phyloP scores from a whole-genome alignment of 1,284 basidiomycete species.

The Boletus calvinii region DNA sequence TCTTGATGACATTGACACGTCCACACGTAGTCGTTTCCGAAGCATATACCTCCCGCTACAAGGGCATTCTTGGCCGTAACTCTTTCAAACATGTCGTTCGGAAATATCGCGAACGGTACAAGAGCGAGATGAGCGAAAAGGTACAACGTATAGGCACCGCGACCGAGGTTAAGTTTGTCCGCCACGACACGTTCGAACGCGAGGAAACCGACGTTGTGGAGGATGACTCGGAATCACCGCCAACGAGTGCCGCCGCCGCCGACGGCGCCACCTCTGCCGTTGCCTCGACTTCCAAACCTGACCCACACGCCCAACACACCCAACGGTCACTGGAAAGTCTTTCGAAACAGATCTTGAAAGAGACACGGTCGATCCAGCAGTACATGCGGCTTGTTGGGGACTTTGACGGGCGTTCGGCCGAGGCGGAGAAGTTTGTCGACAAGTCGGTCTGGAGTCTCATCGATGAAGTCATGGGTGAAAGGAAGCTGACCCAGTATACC shows the following conservation, averaged over 20 bases:
- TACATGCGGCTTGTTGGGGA: constrained; percentile 44
- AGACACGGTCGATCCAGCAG: constrained; percentile 46
- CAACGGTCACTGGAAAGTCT: constrained; percentile 46
- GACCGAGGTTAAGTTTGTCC: neutral
- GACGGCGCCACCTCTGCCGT: neutral
- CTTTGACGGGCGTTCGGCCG: constrained; percentile 16
- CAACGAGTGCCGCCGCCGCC: neutral
- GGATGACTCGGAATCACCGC: neutral
- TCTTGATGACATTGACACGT: constrained; percentile 3
- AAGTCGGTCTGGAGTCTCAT: constrained; percentile 43
- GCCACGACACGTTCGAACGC: neutral
- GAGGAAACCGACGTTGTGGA: constrained; percentile 1
- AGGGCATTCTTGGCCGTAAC: constrained; percentile 46
- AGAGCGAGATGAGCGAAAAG: constrained; percentile 14
- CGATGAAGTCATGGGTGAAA: constrained; percentile 47
- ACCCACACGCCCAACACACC: constrained; percentile 14
- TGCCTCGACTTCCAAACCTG: constrained; percentile 5
- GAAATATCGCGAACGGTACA: constrained; percentile 39
- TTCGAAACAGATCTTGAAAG: constrained; percentile 47
- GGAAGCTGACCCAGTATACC: constrained; percentile 38
- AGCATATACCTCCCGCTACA: constrained; percentile 56
- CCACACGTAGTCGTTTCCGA: constrained; percentile 58
- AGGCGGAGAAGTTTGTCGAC: constrained; percentile 33
- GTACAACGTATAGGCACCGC: constrained; percentile 3
- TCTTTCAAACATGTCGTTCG: constrained; percentile 50